phyloP scores from a whole-genome alignment of 306 rosid genomes.

The Luffa acutangula region DNA sequence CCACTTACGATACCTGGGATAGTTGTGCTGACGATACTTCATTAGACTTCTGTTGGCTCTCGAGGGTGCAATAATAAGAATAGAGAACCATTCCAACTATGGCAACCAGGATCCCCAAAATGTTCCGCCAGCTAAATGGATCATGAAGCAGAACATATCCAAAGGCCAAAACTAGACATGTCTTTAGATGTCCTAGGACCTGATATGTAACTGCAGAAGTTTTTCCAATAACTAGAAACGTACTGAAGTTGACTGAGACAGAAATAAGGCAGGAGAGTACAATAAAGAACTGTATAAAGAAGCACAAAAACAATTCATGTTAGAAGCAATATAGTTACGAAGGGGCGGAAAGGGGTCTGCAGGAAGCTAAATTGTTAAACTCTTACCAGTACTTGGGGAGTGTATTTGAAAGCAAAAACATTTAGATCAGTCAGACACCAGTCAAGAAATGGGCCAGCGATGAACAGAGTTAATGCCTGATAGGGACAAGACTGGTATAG shows the following conservation, averaged over 20 bases:
- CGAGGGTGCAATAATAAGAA: constrained; percentile 61
- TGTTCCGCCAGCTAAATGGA: constrained; percentile 91
- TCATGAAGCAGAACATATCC: constrained; percentile 79
- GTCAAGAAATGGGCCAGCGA: constrained; percentile 83
- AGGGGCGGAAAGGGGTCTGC: not conserved
- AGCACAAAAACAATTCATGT: not conserved
- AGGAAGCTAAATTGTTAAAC: not conserved
- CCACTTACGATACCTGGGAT: not conserved
- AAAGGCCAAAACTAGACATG: constrained; percentile 84
- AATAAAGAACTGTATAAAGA: constrained; percentile 52
- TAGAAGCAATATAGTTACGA: not conserved
- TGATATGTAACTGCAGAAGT: constrained; percentile 97
- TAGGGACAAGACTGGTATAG: constrained; percentile 88
- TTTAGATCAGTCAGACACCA: constrained; percentile 57
- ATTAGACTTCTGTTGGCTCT: constrained; percentile 61
- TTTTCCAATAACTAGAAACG: constrained; percentile 91
- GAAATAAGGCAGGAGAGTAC: constrained; percentile 83
- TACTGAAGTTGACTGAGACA: constrained; percentile 91
- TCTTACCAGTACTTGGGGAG: constrained; percentile 89
- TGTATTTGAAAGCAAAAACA: constrained; percentile 78
- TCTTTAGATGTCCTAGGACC: constrained; percentile 95
- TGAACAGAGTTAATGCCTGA: constrained; percentile 73
- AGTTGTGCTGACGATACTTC: constrained; percentile 23
- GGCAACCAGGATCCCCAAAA: constrained; percentile 71
- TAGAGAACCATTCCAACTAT: constrained; percentile 78